These are phyloP conservation scores for Scenedesmus sp. DNA, from an alignment of 163 green algal genomes.

Conservation along the genomic window DNA sequence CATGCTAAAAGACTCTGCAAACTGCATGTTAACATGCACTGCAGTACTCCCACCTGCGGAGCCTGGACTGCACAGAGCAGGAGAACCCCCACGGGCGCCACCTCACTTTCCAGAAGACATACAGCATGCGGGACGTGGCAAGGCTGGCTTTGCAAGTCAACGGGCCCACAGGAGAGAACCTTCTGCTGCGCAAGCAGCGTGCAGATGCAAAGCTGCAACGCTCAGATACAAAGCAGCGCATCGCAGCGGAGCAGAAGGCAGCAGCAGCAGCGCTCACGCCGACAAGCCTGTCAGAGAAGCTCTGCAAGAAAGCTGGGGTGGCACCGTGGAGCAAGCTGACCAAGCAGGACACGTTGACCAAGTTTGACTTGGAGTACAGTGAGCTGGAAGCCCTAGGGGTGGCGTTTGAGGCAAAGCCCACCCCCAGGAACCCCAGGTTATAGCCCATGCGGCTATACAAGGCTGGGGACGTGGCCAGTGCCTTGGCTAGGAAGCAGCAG, in stretches of 20 bases:
- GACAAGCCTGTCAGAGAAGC: neutral
- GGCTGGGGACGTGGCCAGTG: neutral
- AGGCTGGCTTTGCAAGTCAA: neutral
- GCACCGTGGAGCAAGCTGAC: neutral
- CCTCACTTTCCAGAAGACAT: neutral
- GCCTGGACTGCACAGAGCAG: neutral
- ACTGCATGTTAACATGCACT: neutral
- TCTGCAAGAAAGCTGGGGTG: neutral
- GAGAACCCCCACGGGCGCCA: neutral
- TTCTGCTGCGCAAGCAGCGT: neutral
- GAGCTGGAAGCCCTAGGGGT: neutral
- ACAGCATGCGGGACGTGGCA: neutral
- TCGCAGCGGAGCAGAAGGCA: neutral
- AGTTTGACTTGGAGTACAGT: neutral
- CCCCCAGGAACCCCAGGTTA: neutral
- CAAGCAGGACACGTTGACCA: neutral
- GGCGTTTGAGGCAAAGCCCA: neutral
- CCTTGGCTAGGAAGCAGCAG: neutral
- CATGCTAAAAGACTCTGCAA: neutral
- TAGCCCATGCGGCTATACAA: neutral
- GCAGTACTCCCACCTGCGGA: neutral
- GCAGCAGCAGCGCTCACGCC: neutral
- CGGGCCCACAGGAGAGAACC: neutral
- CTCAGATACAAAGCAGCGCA: neutral
- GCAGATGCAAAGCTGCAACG: neutral